These are phyloP conservation scores for Drechslera avenae DNA, from an alignment of 2,329 filamentous ascomycete genomes.

Conservation along the genomic window DNA sequence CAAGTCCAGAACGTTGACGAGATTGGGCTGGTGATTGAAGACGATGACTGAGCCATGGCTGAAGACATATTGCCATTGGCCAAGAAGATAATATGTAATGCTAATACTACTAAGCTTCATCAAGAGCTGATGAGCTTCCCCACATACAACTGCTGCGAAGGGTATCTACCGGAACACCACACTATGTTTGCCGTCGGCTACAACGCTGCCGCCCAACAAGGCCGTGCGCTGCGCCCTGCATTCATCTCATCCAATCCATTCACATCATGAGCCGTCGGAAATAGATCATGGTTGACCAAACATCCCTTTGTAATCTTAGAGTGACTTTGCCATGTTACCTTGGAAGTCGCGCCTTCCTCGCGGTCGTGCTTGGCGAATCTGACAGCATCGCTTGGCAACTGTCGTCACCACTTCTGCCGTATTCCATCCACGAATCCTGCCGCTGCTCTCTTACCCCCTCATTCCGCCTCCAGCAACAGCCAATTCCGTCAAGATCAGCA, in stretches of 20 bases:
- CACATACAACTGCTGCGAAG: not conserved
- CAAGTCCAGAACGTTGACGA: constrained; percentile 52
- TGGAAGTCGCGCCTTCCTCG: not conserved
- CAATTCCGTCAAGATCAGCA: not conserved
- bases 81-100: not conserved
- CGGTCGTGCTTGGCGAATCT: too few relatives aligned
- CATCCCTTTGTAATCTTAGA: too few relatives aligned
- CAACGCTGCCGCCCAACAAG: too few relatives aligned
- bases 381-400: not conserved
- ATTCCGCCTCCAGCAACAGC: not conserved
- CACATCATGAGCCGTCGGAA: too few relatives aligned
- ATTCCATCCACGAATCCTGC: not conserved
- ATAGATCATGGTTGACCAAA: too few relatives aligned
- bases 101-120: constrained; percentile 4
- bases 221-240: not conserved
- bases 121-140: constrained; percentile 6
- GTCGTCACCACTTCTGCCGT: not conserved
- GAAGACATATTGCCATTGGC: not conserved
- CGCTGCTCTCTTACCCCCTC: too few relatives aligned
- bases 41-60: constrained; percentile 67
- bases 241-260: not conserved
- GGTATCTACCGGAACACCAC: constrained; percentile 3
- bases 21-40: constrained; percentile 77
- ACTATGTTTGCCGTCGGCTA: not conserved
- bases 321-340: too few relatives aligned